Evolutionary conservation across 192 early-diverging fungal species (phyloP), one percentile per base, ranked within the genome.

Genomic region (Coemansia sp.): DNA sequence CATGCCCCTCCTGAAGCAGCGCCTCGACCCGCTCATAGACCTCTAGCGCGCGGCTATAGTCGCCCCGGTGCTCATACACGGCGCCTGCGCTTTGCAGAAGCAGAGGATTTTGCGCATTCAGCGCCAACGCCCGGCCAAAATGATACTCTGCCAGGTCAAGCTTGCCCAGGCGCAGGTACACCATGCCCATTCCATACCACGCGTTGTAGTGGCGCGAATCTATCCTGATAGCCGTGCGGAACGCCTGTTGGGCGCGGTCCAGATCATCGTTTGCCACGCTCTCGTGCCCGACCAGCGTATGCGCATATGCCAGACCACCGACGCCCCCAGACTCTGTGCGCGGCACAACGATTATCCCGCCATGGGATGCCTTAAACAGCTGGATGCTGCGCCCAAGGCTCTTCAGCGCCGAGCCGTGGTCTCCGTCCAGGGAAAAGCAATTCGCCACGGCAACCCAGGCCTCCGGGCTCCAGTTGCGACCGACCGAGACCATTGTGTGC

Each of bases 271-370:
- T 78, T 4, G 84, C 82, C 39, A 88, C 76, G 69, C 84, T 90
- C 63, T 95, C 95, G 58, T 93, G 91, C 0, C 93, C 95, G 9
- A 83, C 74, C 39, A 97, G 81, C 11, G 93, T 92, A 52, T 97
- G 85, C 19, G 91, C 92, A 64, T 94, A 95, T 8, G 84, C 83
- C 57, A 81, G 64, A 2, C 78, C 67, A 11, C 57, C 34, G 1
- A 62, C 46, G 10, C 69, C 63, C 22, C 74, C 73, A 14, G 74
- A 72, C 53, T 73, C 68, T 47, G 39, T 65, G 6, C 78, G 64
- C 8, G 76, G 74, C 22, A 61, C 58, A 36, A 65, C 53, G 16
- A 58, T 45, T 0, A 48, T 65, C 4, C 66, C 71, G 53, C 75
- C 67, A 20, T 46, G 68, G 24, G 68, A 27, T 1, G 65, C 20